phyloP scores from a whole-genome alignment of 2,329 filamentous ascomycete genomes.

The Colletotrichum aenigma region DNA sequence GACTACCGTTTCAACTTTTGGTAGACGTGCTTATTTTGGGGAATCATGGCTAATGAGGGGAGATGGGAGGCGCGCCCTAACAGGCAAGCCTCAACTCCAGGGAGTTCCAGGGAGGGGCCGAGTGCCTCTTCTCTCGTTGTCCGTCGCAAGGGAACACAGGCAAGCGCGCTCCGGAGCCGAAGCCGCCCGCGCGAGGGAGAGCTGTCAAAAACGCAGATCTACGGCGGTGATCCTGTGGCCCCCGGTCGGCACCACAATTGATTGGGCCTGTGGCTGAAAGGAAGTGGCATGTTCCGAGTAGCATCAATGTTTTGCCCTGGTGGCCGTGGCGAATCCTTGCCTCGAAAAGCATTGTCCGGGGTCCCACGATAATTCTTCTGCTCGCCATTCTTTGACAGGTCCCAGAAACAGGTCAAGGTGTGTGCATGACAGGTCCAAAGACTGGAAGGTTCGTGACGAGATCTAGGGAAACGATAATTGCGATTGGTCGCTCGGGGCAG shows the following conservation, averaged over 20 bases:
- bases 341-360: background rate
- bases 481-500: constrained; percentile 27
- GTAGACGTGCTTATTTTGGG: constrained; percentile 11
- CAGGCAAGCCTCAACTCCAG: constrained; percentile 16
- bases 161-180: constrained; percentile 10
- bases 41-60: background rate
- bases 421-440: constrained; percentile 16
- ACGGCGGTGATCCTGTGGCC: constrained; percentile 14
- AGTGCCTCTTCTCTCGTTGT: background rate
- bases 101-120: constrained; percentile 11
- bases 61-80: background rate
- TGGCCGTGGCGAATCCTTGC: constrained; percentile 16
- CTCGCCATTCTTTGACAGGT: constrained; percentile 17
- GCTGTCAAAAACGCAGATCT: constrained; percentile 21
- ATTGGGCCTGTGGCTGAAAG: constrained; percentile 16
- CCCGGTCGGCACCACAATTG: constrained; percentile 11
- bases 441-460: constrained; percentile 16
- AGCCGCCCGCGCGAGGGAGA: constrained; percentile 16
- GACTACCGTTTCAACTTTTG: constrained; percentile 19
- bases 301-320: constrained; percentile 21
- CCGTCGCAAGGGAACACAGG: background rate
- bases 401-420: constrained; percentile 13
- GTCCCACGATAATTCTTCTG: constrained; percentile 5
- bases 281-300: constrained; percentile 21
- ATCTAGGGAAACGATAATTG: constrained; percentile 20